Base-by-base conservation (phyloP, 129 eudicot species). In the Saussurea involucrata region DNA sequence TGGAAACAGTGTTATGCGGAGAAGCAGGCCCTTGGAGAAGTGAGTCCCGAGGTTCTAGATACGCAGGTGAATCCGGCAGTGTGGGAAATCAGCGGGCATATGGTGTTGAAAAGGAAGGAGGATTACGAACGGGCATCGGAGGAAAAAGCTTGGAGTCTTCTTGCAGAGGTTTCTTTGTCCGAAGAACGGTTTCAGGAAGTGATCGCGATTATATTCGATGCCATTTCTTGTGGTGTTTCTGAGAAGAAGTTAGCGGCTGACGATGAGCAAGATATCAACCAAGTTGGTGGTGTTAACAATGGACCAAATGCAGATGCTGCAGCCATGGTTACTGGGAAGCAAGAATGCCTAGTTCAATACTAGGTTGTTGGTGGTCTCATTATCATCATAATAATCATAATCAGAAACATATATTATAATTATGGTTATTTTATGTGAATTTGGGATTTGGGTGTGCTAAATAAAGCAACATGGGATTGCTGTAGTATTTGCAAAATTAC, bases 61-160 rank as follows among this genome's bases (percentile, higher is more conserved):
- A 92, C 97, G 6, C 97, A 89, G 72, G 97, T 92, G 82, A 92
- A 92, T 76, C 97, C 97, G 3, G 95, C 97, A 10, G 95, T 92
- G 32, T 92, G 97, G 97, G 95, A 92, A 55, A 92, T 92, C 36
- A 87, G 97, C 63, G 97, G 97, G 37, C 97, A 92, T 64, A 89
- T 92, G 80, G 97, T 92, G 28, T 87, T 92, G 18, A 92, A 92
- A 78, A 74, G 92, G 80, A 87, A 81, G 42, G 79, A 89, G 63
- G 97, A 92, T 64, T 92, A 83, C 24, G 88, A 92, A 34, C 84
- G 91, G 11, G 97, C 97, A 7, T 85, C 97, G 4, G 92, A 87
- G 83, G 80, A 85, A 20, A 75, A 84, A 40, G 95, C 92, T 0
- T 83, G 90, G 87, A 75, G 83, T n/a, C 97, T 92, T 71, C 95